A percentile compares a stretch with the other conserved stretches of the same genome.
phyloP scores from a whole-genome alignment of 2,329 filamentous ascomycete genomes.

The Arthrobotrys entomopaga region DNA sequence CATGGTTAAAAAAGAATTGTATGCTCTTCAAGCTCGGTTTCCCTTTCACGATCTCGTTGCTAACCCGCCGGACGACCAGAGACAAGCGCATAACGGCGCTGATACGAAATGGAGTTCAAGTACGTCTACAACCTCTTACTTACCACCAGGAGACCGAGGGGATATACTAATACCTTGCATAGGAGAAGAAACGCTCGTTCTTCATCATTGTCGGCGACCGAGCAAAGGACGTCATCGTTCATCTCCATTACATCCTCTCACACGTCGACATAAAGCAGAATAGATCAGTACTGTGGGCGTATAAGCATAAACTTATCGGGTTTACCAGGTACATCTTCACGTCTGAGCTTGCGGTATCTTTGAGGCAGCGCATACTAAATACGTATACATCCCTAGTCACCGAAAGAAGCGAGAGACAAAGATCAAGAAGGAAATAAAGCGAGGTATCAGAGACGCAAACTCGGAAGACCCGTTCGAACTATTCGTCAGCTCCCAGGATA shows the following conservation, averaged over 20 bases:
- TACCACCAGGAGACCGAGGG: neutral
- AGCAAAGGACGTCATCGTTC: constrained; percentile 95
- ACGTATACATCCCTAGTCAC: constrained; percentile 69
- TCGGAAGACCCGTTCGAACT: constrained; percentile 95
- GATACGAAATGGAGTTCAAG: constrained; percentile 85
- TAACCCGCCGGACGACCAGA: constrained; percentile 63
- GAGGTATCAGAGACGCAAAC: constrained; percentile 90
- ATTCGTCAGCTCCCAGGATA: constrained; percentile 94
- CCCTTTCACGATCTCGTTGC: neutral
- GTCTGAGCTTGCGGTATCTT: too few relatives aligned
- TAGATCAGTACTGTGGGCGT: constrained; percentile 97
- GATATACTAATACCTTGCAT: neutral
- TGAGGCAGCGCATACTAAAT: neutral
- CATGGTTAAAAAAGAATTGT: constrained; percentile 60
- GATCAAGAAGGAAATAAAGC: constrained; percentile 98
- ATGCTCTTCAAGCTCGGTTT: constrained; percentile 16
- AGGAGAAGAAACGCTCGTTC: constrained; percentile 96
- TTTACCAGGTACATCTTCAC: constrained; percentile 74
- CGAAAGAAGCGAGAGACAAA: constrained; percentile 98
- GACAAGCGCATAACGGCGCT: constrained; percentile 91
- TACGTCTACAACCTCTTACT: constrained; percentile 30
- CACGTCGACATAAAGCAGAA: constrained; percentile 90
- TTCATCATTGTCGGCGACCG: constrained; percentile 95
- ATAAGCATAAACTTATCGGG: constrained; percentile 95
- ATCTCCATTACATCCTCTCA: constrained; percentile 92